A percentile compares a stretch with the other conserved stretches of the same genome.
phyloP scores from a whole-genome alignment of 495 filamentous ascomycete genomes.

The Xylaria acuta region DNA sequence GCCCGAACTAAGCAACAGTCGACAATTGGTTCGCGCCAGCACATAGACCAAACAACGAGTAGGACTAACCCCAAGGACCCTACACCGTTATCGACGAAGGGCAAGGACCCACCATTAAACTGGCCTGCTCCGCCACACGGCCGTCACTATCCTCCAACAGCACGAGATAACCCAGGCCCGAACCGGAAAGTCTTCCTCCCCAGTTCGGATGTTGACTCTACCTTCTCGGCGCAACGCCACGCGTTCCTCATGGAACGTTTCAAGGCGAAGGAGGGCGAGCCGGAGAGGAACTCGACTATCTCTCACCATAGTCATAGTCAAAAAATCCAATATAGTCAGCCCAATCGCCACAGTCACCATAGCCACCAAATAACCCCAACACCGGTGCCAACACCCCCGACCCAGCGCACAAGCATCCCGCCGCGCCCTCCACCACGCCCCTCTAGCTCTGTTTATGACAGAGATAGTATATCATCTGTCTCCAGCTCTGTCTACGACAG shows the following conservation, averaged over 20 bases:
- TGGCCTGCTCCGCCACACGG: conserved; percentile 25
- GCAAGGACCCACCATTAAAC: not conserved
- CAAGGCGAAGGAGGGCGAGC: conserved; percentile 4
- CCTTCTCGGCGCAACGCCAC: not conserved
- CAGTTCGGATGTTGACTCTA: conserved; percentile 15
- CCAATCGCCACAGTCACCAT: not conserved
- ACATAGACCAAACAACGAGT: not conserved
- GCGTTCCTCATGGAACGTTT: conserved; percentile 21
- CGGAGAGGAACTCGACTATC: not conserved
- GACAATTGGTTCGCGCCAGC: not conserved
- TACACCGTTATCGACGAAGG: not conserved
- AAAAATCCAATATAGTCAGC: too few relatives aligned
- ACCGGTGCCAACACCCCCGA: too few relatives aligned
- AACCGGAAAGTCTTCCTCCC: conserved; percentile 1
- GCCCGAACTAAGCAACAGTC: not conserved
- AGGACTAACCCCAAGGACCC: not conserved
- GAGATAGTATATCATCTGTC: not conserved
- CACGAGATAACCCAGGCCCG: not conserved
- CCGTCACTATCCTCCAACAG: not conserved
- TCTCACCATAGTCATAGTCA: not conserved
- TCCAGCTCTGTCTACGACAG: not conserved
- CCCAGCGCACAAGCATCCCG: not conserved
- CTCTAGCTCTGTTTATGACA: conserved; percentile 3
- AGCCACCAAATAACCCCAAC: too few relatives aligned
- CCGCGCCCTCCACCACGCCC: not conserved